A percentile compares a stretch with the other conserved stretches of the same genome.
Evolutionary conservation across 2,329 filamentous ascomycete species (phyloP).

Genomic region (Teratosphaeria pseudoeucalypti): DNA sequence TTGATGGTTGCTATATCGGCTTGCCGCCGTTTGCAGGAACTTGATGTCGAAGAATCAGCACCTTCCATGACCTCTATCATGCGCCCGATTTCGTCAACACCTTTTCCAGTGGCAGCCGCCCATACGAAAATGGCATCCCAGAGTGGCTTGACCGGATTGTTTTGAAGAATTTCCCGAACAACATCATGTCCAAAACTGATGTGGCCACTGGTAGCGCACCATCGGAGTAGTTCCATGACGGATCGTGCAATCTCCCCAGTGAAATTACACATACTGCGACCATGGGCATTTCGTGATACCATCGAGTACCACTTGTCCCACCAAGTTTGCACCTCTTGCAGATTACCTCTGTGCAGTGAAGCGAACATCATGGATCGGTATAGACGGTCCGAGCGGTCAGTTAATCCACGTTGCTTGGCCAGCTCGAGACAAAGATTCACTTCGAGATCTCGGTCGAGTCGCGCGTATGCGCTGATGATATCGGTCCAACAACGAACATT

Average conservation of each 20-base stretch:
- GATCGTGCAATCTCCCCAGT: neutral
- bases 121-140: conserved; percentile 69
- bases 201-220: conserved; percentile 36
- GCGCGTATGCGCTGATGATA: neutral
- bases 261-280: no score
- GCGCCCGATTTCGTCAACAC: conserved; percentile 59
- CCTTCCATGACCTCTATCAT: conserved; percentile 58
- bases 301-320: neutral
- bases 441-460: neutral
- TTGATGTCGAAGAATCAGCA: conserved; percentile 16
- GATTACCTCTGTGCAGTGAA: neutral
- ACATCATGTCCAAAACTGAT: conserved; percentile 52
- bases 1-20: conserved; percentile 70
- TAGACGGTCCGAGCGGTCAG: neutral
- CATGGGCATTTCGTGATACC: neutral
- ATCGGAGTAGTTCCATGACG: conserved; percentile 2
- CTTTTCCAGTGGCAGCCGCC: conserved; percentile 62
- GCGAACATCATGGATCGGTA: neutral
- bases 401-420: neutral
- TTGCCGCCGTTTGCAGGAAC: conserved; percentile 36
- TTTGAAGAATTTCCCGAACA: conserved; percentile 34
- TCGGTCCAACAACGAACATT: neutral
- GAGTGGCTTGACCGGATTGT: conserved; percentile 23
- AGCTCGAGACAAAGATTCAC: neutral
- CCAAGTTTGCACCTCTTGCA: neutral